These are phyloP conservation scores for Boletus patriciae DNA, from an alignment of 768 basidiomycete species.

Conservation along the genomic window DNA sequence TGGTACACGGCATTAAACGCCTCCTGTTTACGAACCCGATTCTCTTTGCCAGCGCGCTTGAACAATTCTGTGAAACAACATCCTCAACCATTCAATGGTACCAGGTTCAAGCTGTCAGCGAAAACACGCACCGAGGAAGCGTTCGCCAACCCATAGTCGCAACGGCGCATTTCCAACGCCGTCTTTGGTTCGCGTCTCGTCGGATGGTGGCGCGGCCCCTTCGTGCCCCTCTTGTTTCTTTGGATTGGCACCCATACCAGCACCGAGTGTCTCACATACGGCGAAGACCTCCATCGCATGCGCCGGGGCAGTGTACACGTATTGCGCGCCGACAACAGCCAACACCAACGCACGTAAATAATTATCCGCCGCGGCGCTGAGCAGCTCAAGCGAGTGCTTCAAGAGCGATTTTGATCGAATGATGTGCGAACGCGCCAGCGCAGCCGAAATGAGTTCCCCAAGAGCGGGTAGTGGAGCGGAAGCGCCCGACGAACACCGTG, in stretches of 20 bases:
- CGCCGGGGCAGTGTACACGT: constrained; percentile 66
- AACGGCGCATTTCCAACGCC: constrained; percentile 61
- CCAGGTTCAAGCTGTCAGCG: neutral
- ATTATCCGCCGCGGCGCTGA: constrained; percentile 63
- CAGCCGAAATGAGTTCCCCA: constrained; percentile 19
- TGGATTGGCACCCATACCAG: constrained; percentile 55
- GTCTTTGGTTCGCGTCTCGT: constrained; percentile 24
- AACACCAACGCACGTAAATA: constrained; percentile 70
- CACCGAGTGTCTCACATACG: constrained; percentile 68
- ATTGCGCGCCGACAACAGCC: constrained; percentile 67
- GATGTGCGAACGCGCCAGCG: constrained; percentile 25
- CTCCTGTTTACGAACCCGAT: constrained; percentile 46
- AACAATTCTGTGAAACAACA: constrained; percentile 48
- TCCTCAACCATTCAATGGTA: constrained; percentile 1
- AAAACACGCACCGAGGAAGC: constrained; percentile 52
- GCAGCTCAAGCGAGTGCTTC: constrained; percentile 59
- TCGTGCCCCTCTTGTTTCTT: constrained; percentile 17
- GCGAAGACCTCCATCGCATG: constrained; percentile 66
- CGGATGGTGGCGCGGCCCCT: neutral
- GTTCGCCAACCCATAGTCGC: constrained; percentile 71
- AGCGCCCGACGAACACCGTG: constrained; percentile 23
- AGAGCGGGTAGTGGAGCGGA: constrained; percentile 21
- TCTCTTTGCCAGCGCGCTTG: constrained; percentile 53
- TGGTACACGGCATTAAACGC: constrained; percentile 40
- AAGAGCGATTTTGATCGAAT: constrained; percentile 41